Conservation (phyloP, 176 grass and related monocot genomes). For the Carex cristatella region DNA sequence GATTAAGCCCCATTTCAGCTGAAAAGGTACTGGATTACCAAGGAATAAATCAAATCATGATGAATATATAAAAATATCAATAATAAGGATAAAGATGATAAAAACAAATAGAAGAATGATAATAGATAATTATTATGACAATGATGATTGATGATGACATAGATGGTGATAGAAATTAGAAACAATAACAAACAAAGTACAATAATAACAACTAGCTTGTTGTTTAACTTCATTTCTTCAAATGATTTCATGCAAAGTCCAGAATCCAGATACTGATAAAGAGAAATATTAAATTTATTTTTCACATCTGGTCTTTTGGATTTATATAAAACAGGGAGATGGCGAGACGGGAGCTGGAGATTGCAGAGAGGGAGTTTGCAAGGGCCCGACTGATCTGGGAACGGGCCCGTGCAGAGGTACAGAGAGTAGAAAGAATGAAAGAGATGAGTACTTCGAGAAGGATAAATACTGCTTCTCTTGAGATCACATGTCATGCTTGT, state of each 20-base stretch:
- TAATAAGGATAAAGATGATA: neutral
- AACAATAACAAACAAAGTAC: neutral
- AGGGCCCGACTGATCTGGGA: conserved; percentile 80
- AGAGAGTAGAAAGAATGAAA: conserved; percentile 94
- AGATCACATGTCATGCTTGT: conserved; percentile 97
- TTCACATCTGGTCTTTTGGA: neutral
- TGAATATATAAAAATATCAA: neutral
- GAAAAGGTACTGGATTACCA: neutral
- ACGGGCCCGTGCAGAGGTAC: conserved; percentile 70
- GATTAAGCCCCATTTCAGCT: neutral
- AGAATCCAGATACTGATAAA: neutral
- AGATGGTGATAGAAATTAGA: neutral
- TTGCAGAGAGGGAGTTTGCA: conserved; percentile 85
- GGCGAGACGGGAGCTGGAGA: conserved; percentile 68
- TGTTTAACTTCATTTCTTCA: neutral
- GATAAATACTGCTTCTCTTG: conserved; percentile 50
- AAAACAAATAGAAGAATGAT: neutral
- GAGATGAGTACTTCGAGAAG: conserved; percentile 58
- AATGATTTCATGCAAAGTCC: neutral
- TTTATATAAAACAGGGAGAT: conserved; percentile 38
- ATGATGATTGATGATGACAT: neutral
- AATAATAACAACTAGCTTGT: neutral
- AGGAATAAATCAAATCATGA: neutral
- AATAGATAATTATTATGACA: neutral
- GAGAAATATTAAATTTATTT: neutral